Percentiles rank a stretch among this genome's conserved stretches.
Evolutionary conservation across 2,329 filamentous ascomycete genomes (phyloP).

Genomic region (Cercospora sp.): DNA sequence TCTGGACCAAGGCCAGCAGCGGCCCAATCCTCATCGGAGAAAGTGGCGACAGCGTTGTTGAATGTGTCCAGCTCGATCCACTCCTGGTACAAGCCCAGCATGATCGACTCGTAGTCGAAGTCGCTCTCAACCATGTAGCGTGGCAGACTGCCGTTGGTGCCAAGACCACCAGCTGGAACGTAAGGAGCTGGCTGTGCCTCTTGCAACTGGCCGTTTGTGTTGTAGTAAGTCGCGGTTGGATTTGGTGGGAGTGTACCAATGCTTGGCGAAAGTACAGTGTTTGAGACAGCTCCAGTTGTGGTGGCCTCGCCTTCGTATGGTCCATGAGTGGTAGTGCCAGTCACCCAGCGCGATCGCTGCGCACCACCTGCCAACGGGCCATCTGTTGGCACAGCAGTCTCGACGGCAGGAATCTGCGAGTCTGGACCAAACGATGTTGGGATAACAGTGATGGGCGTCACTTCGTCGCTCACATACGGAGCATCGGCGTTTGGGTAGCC

Average conservation of each 20-base stretch:
- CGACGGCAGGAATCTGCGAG: conserved; percentile 46
- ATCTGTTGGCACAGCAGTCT: conserved; percentile 35
- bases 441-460: conserved; percentile 38
- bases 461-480: conserved; percentile 42
- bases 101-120: conserved; percentile 78
- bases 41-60: conserved; percentile 70
- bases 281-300: conserved; percentile 68
- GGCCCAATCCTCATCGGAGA: conserved; percentile 68
- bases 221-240: conserved; percentile 67
- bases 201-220: conserved; percentile 68
- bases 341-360: conserved; percentile 52
- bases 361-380: conserved; percentile 44
- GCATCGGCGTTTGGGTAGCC: conserved; percentile 51
- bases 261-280: conserved; percentile 57
- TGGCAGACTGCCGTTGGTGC: conserved; percentile 74
- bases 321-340: conserved; percentile 67
- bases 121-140: conserved; percentile 78
- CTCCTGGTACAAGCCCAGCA: conserved; percentile 75
- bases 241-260: conserved; percentile 61
- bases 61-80: conserved; percentile 85
- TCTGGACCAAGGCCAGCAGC: conserved; percentile 67
- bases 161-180: conserved; percentile 68
- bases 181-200: conserved; percentile 70
- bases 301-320: conserved; percentile 67
- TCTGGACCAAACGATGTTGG: conserved; percentile 48